Percentiles rank a stretch among this genome's conserved stretches.
These are phyloP conservation scores for Daldinia sp. DNA, from an alignment of 2,329 filamentous ascomycete species.

Conservation along the genomic window DNA sequence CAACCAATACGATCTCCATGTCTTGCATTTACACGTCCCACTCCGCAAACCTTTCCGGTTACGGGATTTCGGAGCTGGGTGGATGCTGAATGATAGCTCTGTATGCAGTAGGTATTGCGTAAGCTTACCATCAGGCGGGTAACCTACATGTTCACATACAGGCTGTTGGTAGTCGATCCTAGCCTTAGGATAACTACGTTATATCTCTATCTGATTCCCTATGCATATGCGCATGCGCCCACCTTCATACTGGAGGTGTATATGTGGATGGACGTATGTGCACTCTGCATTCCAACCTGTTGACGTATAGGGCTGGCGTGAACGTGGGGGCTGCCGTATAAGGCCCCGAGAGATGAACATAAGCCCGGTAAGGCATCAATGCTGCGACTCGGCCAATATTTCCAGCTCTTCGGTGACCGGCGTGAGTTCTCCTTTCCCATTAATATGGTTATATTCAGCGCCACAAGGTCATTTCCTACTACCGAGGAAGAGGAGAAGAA, in stretches of 20 bases:
- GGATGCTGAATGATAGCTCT: constrained; percentile 19
- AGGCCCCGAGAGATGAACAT: constrained; percentile 8
- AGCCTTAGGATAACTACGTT: constrained; percentile 5
- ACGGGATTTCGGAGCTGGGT: constrained; percentile 8
- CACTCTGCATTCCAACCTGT: constrained; percentile 12
- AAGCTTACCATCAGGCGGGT: constrained; percentile 14
- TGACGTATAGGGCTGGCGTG: constrained; percentile 37
- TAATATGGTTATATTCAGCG: constrained; percentile 9
- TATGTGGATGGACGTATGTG: background rate
- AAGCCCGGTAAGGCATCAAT: constrained; percentile 22
- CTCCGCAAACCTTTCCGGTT: constrained; percentile 16
- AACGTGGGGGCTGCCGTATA: constrained; percentile 24
- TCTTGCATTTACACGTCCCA: constrained; percentile 14
- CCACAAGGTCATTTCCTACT: constrained; percentile 6
- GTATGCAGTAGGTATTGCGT: constrained; percentile 13
- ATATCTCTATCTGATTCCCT: constrained; percentile 14
- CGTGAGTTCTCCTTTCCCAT: background rate
- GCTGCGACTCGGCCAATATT: constrained; percentile 21
- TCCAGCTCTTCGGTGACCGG: constrained; percentile 26
- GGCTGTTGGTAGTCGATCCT: constrained; percentile 9
- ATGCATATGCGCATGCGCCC: constrained; percentile 13
- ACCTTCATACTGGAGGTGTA: constrained; percentile 5
- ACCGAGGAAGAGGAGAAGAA: constrained; percentile 3
- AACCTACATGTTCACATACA: background rate
- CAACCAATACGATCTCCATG: constrained; percentile 25